Evolutionary conservation across 495 filamentous ascomycete genomes (phyloP).

Genomic region (Xylaria venustula): DNA sequence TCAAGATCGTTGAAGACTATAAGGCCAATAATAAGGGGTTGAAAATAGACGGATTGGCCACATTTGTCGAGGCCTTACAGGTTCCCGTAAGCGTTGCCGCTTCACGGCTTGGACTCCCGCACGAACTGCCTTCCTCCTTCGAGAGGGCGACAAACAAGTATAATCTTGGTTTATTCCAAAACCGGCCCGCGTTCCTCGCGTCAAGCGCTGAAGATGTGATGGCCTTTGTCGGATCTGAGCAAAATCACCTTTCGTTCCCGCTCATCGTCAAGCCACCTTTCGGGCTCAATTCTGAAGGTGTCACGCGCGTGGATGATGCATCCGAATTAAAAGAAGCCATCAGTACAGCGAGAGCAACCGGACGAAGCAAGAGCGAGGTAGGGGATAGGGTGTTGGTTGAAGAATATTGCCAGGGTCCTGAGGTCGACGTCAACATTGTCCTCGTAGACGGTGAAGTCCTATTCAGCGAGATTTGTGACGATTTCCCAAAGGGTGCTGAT

Average conservation of each 20-base stretch:
- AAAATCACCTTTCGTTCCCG: conserved; percentile 31
- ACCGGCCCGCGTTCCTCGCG: conserved; percentile 20
- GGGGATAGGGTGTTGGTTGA: conserved; percentile 25
- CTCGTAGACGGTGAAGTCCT: conserved; percentile 49
- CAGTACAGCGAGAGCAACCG: background rate
- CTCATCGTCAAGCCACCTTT: conserved; percentile 47
- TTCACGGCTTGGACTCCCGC: conserved; percentile 31
- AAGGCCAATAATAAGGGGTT: conserved; percentile 8
- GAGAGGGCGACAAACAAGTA: conserved; percentile 45
- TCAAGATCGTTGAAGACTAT: conserved; percentile 30
- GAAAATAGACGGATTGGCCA: conserved; percentile 39
- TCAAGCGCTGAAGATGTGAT: conserved; percentile 18
- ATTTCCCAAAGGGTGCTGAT: conserved; percentile 50
- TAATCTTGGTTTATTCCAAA: conserved; percentile 36
- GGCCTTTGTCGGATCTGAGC: conserved; percentile 8
- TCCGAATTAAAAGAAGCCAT: conserved; percentile 31
- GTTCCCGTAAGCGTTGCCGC: conserved; percentile 35
- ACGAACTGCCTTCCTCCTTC: conserved; percentile 34
- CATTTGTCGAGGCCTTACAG: conserved; percentile 40
- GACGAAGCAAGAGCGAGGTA: conserved; percentile 9
- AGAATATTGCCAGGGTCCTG: conserved; percentile 39
- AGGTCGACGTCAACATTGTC: conserved; percentile 55
- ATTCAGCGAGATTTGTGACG: conserved; percentile 51
- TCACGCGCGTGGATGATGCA: conserved; percentile 35
- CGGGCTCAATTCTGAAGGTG: conserved; percentile 44